Evolutionary conservation across 108 stramenopile genomes (phyloP).

Genomic region (Tribonema minus): DNA sequence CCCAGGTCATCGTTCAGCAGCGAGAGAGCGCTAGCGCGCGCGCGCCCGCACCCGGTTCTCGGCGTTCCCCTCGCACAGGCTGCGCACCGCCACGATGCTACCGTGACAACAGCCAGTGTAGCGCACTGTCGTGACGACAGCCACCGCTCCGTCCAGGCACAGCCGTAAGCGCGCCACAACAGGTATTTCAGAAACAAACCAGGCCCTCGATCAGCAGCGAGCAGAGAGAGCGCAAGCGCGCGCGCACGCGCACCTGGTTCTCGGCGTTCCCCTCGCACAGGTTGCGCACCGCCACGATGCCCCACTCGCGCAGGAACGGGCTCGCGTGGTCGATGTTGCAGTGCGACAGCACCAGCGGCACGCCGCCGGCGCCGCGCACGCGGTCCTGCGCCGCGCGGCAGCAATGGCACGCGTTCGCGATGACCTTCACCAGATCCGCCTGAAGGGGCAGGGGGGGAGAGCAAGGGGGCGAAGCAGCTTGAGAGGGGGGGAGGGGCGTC

Average conservation of each 20-base stretch:
- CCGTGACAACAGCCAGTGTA: neutral
- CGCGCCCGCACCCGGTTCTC: conserved; percentile 35
- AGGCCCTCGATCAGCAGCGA: too few species aligned
- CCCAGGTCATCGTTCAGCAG: too few species aligned
- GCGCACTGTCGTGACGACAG: neutral
- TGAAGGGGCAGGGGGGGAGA: too few species aligned
- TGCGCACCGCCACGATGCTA: neutral
- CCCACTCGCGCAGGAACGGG: conserved; percentile 51
- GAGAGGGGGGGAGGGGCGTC: too few species aligned
- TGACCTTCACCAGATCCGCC: conserved; percentile 46
- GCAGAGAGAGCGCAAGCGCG: neutral
- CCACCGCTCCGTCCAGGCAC: too few species aligned
- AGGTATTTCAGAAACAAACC: too few species aligned
- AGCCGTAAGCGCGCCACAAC: too few species aligned
- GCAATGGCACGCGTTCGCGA: conserved; percentile 48
- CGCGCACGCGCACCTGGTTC: conserved; percentile 28
- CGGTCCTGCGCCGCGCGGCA: conserved; percentile 36
- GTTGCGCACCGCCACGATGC: conserved; percentile 49
- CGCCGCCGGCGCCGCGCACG: conserved; percentile 39
- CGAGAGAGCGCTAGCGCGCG: neutral
- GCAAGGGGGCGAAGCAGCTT: too few species aligned
- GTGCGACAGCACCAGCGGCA: conserved; percentile 51
- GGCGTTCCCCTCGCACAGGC: conserved; percentile 21
- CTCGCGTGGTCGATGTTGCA: conserved; percentile 46
- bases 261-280: conserved; percentile 51